These are phyloP conservation scores for Cercophora samala DNA, from an alignment of 495 filamentous ascomycete species.

Conservation along the genomic window DNA sequence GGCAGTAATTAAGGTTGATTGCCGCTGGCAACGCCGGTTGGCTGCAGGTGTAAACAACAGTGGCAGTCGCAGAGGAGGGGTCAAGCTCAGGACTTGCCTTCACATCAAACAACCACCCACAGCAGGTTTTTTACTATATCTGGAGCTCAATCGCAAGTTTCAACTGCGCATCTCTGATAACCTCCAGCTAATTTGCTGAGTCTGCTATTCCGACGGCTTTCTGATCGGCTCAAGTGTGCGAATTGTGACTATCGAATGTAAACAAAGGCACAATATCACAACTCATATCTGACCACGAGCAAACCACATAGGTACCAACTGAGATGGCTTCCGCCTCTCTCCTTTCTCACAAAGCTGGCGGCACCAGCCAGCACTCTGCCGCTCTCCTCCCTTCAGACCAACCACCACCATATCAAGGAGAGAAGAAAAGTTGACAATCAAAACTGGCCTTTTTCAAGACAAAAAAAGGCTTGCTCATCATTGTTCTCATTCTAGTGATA, in stretches of 20 bases:
- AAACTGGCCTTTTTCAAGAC: constrained; percentile 37
- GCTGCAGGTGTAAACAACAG: background rate
- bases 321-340: background rate
- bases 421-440: constrained; percentile 32
- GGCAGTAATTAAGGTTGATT: background rate
- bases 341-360: background rate
- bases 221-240: background rate
- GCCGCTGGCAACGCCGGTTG: background rate
- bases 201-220: background rate
- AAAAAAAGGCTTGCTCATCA: constrained; percentile 37
- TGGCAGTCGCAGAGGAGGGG: background rate
- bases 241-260: background rate
- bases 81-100: background rate
- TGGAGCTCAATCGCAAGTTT: background rate
- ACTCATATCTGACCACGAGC: background rate
- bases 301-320: background rate
- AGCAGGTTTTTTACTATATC: too few species aligned
- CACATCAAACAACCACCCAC: background rate
- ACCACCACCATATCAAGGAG: constrained; percentile 8
- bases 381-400: background rate
- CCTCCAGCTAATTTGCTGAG: background rate
- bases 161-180: background rate
- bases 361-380: background rate
- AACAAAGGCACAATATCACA: background rate
- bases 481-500: constrained; percentile 36